A percentile compares a stretch with the other conserved stretches of the same genome.
phyloP scores from a whole-genome alignment of 768 basidiomycete genomes.

The Mycena vitilis region DNA sequence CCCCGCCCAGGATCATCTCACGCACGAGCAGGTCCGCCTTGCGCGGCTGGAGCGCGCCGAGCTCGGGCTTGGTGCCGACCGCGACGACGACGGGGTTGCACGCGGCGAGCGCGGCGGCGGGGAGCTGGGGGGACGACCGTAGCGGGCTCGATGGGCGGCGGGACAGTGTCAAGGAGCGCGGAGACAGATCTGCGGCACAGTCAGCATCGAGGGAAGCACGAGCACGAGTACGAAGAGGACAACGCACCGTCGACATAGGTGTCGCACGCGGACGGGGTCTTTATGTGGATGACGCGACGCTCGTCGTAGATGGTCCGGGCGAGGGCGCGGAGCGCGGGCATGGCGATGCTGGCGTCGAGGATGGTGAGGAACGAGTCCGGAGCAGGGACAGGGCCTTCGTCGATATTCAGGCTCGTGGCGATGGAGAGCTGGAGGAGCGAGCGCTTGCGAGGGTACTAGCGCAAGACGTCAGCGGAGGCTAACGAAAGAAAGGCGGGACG shows the following conservation, averaged over 20 bases:
- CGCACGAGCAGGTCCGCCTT: conserved; percentile 63
- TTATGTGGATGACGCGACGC: conserved; percentile 58
- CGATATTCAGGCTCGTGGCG: conserved; percentile 62
- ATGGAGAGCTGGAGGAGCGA: conserved; percentile 65
- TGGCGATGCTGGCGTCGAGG: conserved; percentile 64
- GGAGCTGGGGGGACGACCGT: conserved; percentile 53
- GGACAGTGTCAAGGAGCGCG: conserved; percentile 53
- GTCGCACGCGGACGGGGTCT: conserved; percentile 66
- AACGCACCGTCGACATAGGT: conserved; percentile 64
- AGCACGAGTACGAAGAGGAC: not conserved
- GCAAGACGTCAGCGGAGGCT: conserved; percentile 18
- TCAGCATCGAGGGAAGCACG: not conserved
- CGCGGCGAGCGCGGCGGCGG: conserved; percentile 58
- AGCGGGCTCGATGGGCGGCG: conserved; percentile 64
- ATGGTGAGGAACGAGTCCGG: conserved; percentile 65
- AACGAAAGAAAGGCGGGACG: conserved; percentile 14
- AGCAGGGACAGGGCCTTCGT: conserved; percentile 68
- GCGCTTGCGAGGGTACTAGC: conserved; percentile 65
- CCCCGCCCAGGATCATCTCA: conserved; percentile 50
- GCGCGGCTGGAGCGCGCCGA: conserved; percentile 63
- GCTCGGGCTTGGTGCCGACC: conserved; percentile 60
- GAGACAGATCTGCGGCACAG: conserved; percentile 53
- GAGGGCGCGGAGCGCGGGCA: conserved; percentile 68
- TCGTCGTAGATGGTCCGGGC: conserved; percentile 51
- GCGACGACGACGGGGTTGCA: conserved; percentile 57